phyloP scores from a whole-genome alignment of 106 monocot genomes.

The Allium cepa region DNA sequence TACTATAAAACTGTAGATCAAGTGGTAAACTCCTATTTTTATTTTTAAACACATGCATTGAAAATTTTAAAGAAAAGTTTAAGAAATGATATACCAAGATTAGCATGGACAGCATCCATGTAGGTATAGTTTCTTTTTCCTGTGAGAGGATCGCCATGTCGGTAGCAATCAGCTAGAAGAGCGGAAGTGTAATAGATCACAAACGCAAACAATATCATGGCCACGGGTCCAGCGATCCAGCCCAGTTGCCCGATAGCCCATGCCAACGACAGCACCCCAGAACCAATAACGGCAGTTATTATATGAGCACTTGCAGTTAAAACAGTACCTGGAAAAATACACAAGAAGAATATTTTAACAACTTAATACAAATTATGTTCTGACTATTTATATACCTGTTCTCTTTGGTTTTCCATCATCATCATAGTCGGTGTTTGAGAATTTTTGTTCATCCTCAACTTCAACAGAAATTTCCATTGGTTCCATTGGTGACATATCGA shows the following conservation, averaged over 20 bases:
- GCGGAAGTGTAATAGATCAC: conserved; percentile 55
- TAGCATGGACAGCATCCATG: conserved; percentile 45
- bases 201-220: conserved; percentile 48
- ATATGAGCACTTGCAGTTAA: conserved; percentile 64
- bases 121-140: conserved; percentile 70
- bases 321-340: conserved; percentile 20
- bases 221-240: conserved; percentile 52
- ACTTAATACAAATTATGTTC: background rate
- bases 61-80: background rate
- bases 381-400: conserved; percentile 14
- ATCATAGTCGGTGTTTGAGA: conserved; percentile 16
- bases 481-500: background rate
- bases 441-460: conserved; percentile 2
- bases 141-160: conserved; percentile 34
- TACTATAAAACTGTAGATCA: too few relatives aligned
- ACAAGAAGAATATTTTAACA: background rate
- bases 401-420: conserved; percentile 44
- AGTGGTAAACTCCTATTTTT: too few relatives aligned
- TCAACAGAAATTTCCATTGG: conserved; percentile 11
- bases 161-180: conserved; percentile 60
- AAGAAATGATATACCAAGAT: conserved; percentile 30
- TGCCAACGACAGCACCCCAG: conserved; percentile 57
- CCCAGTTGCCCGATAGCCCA: conserved; percentile 69
- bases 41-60: background rate
- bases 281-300: conserved; percentile 65